Base-by-base conservation (phyloP, 345 rosid species). In the Pelargonium nanum region DNA sequence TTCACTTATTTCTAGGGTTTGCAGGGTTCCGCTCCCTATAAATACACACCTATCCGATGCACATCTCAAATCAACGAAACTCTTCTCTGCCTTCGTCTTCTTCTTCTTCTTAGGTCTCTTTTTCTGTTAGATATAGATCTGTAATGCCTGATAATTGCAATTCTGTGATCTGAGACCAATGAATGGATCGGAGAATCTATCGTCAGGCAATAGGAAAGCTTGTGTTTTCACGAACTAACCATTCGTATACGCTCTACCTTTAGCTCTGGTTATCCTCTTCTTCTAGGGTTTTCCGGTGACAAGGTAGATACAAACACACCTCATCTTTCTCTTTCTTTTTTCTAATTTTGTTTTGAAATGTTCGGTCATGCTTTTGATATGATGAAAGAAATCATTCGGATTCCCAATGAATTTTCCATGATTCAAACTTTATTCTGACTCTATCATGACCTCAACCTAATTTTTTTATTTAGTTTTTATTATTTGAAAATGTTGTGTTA, bases 361-460 rank as follows among this genome's bases (percentile, higher is more conserved):
- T n/a, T n/a, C n/a, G 10, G 20, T n/a, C 19, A 19, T 25, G n/a
- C 5, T 19, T 19, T 6, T 52, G 22, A 13, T 13, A 21, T 77
- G 87, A 82, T 82, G 84, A 75, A 24, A 70, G 5, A 54, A 75
- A 82, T 70, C 83, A 75, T 75, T 70, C 82, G 87, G 84, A 82
- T 82, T 82, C 84, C 87, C 84, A 79, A 68, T 82, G 87, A n/a
- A 79, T 77, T 69, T 4, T 15, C 17, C 2, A 20, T 22, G 25
- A 22, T 21, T 24, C 17, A 8, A 20, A 26, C 10, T 25, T 24
- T 10, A 21, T 20, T 22, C 15, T 22, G 26, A 26, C 24, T 26
- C 12, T n/a, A n/a, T n/a, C n/a, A n/a, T n/a, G n/a, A n/a, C n/a
- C n/a, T n/a, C n/a, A n/a, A n/a, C n/a, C n/a, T n/a, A n/a, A n/a